These are phyloP conservation scores for Mariannaea elegans DNA, from an alignment of 2,329 filamentous ascomycete genomes.

Conservation along the genomic window DNA sequence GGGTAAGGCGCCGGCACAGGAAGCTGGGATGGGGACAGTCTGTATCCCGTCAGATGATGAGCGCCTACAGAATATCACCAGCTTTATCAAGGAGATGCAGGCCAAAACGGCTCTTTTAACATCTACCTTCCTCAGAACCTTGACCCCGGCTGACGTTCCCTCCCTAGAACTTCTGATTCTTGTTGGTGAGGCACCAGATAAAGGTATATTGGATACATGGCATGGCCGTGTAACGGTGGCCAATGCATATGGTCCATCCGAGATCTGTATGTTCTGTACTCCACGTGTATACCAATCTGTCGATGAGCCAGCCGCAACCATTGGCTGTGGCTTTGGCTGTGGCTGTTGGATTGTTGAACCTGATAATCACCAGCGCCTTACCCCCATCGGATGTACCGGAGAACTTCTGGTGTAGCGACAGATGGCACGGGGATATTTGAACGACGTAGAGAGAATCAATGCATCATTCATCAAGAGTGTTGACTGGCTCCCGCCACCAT, in stretches of 20 bases:
- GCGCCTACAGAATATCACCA: slow-evolving; percentile 25
- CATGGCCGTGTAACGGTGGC: too few relatives aligned
- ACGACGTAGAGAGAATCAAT: slow-evolving; percentile 23
- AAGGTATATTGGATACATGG: too few relatives aligned
- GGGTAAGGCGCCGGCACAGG: too few relatives aligned
- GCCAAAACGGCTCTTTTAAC: not conserved
- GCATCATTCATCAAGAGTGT: slow-evolving; percentile 42
- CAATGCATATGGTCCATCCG: not conserved
- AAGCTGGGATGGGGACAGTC: too few relatives aligned
- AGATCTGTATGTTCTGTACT: not conserved
- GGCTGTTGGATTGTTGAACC: too few relatives aligned
- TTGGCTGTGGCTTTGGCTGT: not conserved
- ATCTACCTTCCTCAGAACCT: slow-evolving; percentile 1
- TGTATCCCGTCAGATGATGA: slow-evolving; percentile 50
- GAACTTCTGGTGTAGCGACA: not conserved
- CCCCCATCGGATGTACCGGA: not conserved
- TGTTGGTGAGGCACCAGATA: not conserved
- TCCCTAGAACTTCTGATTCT: not conserved
- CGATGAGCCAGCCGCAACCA: not conserved
- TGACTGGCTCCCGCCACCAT: not conserved
- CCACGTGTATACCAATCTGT: too few relatives aligned
- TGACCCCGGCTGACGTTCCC: not conserved
- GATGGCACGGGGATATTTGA: not conserved
- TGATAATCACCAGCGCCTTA: not conserved
- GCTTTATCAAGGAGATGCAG: not conserved